Conservation (phyloP, 768 basidiomycete species). For the Symmetrospora coprosmae region DNA sequence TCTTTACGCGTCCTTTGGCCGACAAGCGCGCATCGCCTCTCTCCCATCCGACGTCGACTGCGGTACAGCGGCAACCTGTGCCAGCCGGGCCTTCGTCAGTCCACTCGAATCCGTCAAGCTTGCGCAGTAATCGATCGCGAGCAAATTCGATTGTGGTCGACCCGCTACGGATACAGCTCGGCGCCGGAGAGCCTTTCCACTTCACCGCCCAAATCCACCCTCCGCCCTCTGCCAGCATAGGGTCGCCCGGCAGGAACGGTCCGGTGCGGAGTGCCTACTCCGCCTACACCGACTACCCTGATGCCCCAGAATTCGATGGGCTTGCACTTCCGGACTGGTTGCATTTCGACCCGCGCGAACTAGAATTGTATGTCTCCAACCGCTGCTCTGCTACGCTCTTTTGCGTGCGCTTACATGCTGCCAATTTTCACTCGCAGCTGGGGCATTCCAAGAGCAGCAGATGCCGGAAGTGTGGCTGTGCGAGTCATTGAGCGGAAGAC, state of each 20-base stretch:
- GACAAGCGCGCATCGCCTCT: background rate
- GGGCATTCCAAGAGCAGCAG: slow-evolving; percentile 17
- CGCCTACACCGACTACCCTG: background rate
- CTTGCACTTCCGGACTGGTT: slow-evolving; percentile 25
- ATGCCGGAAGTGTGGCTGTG: slow-evolving; percentile 4
- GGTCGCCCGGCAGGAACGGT: slow-evolving; percentile 25
- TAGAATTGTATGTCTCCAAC: slow-evolving; percentile 27
- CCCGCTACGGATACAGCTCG: slow-evolving; percentile 17
- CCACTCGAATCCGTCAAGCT: slow-evolving; percentile 11
- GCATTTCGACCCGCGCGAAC: slow-evolving; percentile 23
- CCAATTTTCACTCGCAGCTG: background rate
- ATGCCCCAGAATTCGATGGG: slow-evolving; percentile 3
- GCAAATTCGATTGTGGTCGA: slow-evolving; percentile 6
- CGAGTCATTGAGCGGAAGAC: slow-evolving; percentile 13
- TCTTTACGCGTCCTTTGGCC: slow-evolving; percentile 2
- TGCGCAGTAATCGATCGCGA: background rate
- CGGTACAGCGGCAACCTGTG: background rate
- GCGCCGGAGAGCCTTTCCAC: slow-evolving; percentile 26
- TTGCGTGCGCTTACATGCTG: too few relatives aligned
- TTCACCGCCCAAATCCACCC: slow-evolving; percentile 27
- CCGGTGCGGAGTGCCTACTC: background rate
- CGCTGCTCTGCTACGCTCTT: background rate
- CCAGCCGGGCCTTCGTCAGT: slow-evolving; percentile 6
- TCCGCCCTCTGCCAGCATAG: slow-evolving; percentile 26
- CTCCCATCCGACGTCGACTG: background rate